Percentiles rank a stretch among this genome's conserved stretches.
Conservation (phyloP, 345 rosid species). For the Salix viminalis region DNA sequence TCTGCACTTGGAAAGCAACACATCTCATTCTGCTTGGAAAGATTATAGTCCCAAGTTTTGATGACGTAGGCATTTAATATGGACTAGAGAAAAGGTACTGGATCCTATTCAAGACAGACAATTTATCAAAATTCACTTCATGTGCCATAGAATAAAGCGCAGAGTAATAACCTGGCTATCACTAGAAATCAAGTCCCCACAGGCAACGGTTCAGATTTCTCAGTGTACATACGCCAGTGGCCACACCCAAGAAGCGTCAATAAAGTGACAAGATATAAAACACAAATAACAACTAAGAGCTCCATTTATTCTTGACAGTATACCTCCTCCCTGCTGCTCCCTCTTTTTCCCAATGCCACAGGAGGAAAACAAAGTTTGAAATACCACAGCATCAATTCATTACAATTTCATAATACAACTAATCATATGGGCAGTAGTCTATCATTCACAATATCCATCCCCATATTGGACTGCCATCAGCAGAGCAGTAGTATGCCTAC, state of each 20-base stretch:
- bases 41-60: not conserved
- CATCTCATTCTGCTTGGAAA: not conserved
- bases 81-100: not conserved
- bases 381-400: not conserved
- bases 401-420: not conserved
- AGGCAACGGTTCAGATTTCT: not conserved
- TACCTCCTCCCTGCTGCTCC: not conserved
- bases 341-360: not conserved
- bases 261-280: not conserved
- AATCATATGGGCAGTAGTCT: not conserved
- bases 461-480: not conserved
- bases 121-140: not conserved
- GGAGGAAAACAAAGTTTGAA: not conserved
- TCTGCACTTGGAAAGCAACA: not conserved
- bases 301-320: not conserved
- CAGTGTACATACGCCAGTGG: not conserved
- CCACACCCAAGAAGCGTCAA: conserved; percentile 1
- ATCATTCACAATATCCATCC: not conserved
- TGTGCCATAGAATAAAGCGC: not conserved
- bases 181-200: not conserved
- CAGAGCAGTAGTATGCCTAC: not conserved
- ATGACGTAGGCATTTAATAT: not conserved
- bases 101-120: not conserved
- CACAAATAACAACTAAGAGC: not conserved
- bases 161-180: not conserved